phyloP scores from a whole-genome alignment of 176 grass and related monocot species.

The Oryza meyeriana region DNA sequence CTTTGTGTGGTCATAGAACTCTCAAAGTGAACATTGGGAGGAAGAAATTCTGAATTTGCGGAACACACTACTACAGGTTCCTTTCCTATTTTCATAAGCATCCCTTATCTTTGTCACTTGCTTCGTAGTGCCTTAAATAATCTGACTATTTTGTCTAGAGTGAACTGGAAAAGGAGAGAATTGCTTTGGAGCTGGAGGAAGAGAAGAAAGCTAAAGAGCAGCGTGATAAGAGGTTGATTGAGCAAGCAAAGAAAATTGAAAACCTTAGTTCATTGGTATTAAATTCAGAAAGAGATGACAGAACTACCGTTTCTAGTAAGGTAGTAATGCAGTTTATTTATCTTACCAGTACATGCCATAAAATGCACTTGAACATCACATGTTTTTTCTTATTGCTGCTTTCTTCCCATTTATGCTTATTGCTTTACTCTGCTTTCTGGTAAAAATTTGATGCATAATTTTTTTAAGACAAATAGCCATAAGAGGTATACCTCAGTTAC shows the following conservation, averaged over 20 bases:
- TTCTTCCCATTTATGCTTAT: slow-evolving; percentile 1
- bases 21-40: slow-evolving; percentile 90
- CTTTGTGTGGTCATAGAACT: slow-evolving; percentile 49
- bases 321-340: slow-evolving; percentile 39
- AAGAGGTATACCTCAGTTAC: neutral
- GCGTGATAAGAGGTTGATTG: slow-evolving; percentile 70
- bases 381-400: neutral
- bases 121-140: slow-evolving; percentile 1
- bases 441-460: neutral
- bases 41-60: slow-evolving; percentile 89
- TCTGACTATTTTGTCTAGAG: slow-evolving; percentile 49
- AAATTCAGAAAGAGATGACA: slow-evolving; percentile 86
- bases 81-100: slow-evolving; percentile 36
- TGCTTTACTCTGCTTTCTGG: neutral
- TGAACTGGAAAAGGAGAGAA: slow-evolving; percentile 96
- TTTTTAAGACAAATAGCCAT: slow-evolving; percentile 1
- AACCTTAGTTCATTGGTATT: slow-evolving; percentile 91
- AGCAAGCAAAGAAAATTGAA: slow-evolving; percentile 90
- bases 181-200: slow-evolving; percentile 86
- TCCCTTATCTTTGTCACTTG: slow-evolving; percentile 16
- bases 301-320: slow-evolving; percentile 46
- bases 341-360: neutral
- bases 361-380: neutral
- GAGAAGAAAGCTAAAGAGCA: slow-evolving; percentile 94
- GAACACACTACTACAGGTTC: slow-evolving; percentile 87